These are phyloP conservation scores for Calamus simplicifolius DNA, from an alignment of 176 grass and related monocot species.

Conservation along the genomic window DNA sequence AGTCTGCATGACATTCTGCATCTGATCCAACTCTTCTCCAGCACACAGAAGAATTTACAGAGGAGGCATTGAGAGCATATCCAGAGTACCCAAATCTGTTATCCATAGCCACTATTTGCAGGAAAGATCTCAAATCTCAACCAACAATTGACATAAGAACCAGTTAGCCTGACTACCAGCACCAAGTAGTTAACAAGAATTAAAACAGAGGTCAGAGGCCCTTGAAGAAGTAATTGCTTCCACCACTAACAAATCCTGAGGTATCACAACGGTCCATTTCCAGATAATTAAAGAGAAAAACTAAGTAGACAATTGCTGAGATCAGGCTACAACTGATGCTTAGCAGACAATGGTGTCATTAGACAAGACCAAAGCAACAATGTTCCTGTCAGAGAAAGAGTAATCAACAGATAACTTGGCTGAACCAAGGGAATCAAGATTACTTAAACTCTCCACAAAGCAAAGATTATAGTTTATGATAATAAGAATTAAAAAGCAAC, in stretches of 20 bases:
- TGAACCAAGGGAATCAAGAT: no score
- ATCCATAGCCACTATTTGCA: conserved; percentile 28
- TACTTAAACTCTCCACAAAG: no score
- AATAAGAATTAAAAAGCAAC: no score
- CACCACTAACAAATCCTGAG: conserved; percentile 91
- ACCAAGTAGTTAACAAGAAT: conserved; percentile 32
- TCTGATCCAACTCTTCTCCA: conserved; percentile 16
- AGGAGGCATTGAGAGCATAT: conserved; percentile 47
- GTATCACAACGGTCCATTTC: conserved; percentile 79
- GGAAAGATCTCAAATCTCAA: conserved; percentile 1
- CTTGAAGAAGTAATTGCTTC: conserved; percentile 34
- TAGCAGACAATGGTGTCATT: no score
- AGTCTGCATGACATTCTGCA: conserved; percentile 17
- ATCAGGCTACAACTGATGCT: background rate
- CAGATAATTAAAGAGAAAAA: background rate
- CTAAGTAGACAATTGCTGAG: background rate
- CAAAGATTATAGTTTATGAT: no score
- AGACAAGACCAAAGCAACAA: no score
- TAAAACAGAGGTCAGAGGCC: conserved; percentile 15
- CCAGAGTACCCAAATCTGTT: conserved; percentile 7
- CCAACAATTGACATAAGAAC: conserved; percentile 20
- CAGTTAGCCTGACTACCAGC: conserved; percentile 25
- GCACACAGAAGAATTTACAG: conserved; percentile 18
- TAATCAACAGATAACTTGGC: no score
- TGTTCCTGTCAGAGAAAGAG: no score